Base-by-base conservation (phyloP, 805 yeast species). In the Candida oleophila region DNA sequence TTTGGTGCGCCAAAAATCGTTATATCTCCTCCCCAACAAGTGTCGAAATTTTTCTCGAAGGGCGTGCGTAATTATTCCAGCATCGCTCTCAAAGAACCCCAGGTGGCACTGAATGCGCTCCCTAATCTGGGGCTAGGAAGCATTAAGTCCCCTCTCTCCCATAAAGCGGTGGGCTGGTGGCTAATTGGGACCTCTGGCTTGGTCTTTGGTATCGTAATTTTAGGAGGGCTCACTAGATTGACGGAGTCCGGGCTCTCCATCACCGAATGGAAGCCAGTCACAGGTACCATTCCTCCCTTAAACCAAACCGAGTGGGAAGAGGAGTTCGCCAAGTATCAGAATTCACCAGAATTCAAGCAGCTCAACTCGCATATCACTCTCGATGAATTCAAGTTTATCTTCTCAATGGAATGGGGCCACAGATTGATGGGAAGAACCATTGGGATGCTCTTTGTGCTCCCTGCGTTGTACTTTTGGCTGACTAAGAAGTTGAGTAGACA, bases 251-350 rank as follows among this genome's bases (percentile, higher is more conserved):
- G 99, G 0, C 73, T 94, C 40, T 87, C 96, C 41, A 94, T 94
- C 63, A 94, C 98, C 1, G 99, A 94, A 62, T 94, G 99, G 99
- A 89, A 84, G 64, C 99, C 99, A 1, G 90, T 94, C 22, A 89
- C 99, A 0, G 99, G 99, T 41, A 71, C 95, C 1, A 66, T 94
- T 12, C 99, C 99, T 2, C 99, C 99, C 0, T 61, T 87, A 57
- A 80, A 69, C 49, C 83, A 89, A 56, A 69, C 70, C 42, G 91
- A 94, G 50, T 94, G 99, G 99, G 83, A 81, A 55, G 78, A 57
- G 20, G 97, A 92, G 63, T 94, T 94, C 60, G 72, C 64, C 22
- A 87, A 89, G 60, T 94, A 94, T 65, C 74, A 84, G 56, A 78
- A 79, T 18, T 85, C 96, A 1, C 99, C 99, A 0, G 99, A 94